phyloP scores from a whole-genome alignment of 2,329 filamentous ascomycete species.

The Onygenales sp. region DNA sequence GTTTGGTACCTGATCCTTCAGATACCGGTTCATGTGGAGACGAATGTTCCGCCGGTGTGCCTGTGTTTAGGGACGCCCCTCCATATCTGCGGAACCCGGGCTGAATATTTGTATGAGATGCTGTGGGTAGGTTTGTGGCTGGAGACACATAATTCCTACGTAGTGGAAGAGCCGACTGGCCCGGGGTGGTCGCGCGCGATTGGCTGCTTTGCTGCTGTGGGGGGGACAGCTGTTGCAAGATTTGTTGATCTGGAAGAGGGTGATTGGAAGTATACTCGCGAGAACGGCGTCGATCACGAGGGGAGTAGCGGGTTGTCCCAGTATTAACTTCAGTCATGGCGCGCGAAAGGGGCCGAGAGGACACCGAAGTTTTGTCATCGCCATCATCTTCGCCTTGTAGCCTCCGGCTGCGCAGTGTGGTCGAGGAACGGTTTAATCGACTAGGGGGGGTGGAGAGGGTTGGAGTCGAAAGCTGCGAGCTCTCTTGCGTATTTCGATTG shows the following conservation, averaged over 20 bases:
- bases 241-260: conserved; percentile 17
- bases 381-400: conserved; percentile 27
- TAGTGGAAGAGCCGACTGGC: conserved; percentile 26
- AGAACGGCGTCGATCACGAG: conserved; percentile 22
- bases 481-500: conserved; percentile 17
- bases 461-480: conserved; percentile 17
- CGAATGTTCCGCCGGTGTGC: conserved; percentile 13
- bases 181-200: conserved; percentile 18
- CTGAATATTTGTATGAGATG: conserved; percentile 31
- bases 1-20: conserved; percentile 25
- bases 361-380: conserved; percentile 20
- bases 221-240: conserved; percentile 9
- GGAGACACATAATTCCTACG: conserved; percentile 28
- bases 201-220: conserved; percentile 4
- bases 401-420: conserved; percentile 28
- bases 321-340: conserved; percentile 33
- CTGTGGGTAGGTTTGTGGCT: conserved; percentile 24
- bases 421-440: conserved; percentile 32
- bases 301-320: conserved; percentile 18
- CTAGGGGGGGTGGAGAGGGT: conserved; percentile 22
- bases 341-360: conserved; percentile 30
- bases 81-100: conserved; percentile 32
- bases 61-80: neutral
- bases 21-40: conserved; percentile 6
- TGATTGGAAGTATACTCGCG: conserved; percentile 19